These are phyloP conservation scores for Phalaenopsis hybrid DNA, from an alignment of 116 monocot genomes.

Conservation along the genomic window DNA sequence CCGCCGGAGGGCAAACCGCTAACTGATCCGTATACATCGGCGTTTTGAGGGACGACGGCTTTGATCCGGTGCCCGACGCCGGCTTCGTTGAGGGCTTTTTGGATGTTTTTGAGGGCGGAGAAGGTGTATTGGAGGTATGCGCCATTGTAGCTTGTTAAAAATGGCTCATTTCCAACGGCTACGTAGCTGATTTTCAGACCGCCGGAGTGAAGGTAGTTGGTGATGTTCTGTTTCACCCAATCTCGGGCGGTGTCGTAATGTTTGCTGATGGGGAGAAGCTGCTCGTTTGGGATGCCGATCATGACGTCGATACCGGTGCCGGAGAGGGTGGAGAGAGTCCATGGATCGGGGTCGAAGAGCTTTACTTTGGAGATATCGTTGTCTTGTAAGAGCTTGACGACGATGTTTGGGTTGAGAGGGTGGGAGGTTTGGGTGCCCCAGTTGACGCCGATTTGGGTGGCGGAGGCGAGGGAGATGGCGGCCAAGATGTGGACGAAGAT, in stretches of 20 bases:
- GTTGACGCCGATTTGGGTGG: conserved; percentile 29
- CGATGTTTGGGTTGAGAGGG: conserved; percentile 26
- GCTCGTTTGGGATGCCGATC: conserved; percentile 50
- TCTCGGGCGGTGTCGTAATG: conserved; percentile 20
- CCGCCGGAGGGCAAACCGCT: conserved; percentile 45
- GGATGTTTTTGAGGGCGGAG: conserved; percentile 61
- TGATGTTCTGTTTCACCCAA: conserved; percentile 38
- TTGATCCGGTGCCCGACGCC: conserved; percentile 43
- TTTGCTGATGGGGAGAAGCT: conserved; percentile 15
- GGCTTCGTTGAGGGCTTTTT: conserved; percentile 56
- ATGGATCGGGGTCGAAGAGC: conserved; percentile 50
- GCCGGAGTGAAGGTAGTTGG: not conserved
- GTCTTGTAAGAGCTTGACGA: conserved; percentile 31
- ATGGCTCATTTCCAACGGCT: conserved; percentile 68
- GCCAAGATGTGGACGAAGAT: not conserved
- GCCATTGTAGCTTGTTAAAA: conserved; percentile 54
- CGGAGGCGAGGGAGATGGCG: not conserved
- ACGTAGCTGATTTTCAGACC: conserved; percentile 32
- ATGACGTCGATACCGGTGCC: conserved; percentile 37
- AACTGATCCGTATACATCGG: conserved; percentile 74
- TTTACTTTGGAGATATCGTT: conserved; percentile 48
- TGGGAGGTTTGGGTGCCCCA: conserved; percentile 52
- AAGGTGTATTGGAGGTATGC: conserved; percentile 29
- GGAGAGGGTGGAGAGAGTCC: conserved; percentile 29
- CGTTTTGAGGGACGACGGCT: conserved; percentile 60